Base-by-base conservation (phyloP, 306 rosid genomes). In the Fragaria ananassa region DNA sequence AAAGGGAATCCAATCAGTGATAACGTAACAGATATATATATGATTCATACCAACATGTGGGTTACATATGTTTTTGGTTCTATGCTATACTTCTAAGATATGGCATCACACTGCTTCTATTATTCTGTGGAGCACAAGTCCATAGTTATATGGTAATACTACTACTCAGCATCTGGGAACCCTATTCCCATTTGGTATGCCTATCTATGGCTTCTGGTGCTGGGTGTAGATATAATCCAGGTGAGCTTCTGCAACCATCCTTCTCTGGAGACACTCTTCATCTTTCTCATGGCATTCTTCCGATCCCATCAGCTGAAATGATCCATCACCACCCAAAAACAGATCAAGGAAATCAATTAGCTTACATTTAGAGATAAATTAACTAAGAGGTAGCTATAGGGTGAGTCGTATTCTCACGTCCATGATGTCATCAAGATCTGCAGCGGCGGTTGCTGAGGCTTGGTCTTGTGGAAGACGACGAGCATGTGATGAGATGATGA, bases 141-240 rank as follows among this genome's bases (percentile, higher is more conserved):
- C 49, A 9, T 3, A 19, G 13, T 63, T 65, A 65, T 39, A 9
- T 67, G 23, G 71, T 21, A 9, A 56, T 1, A 31, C 35, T n/a
- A 4, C 27, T 14, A 18, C 8, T 37, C 70, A 34, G 42, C 41
- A 1, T 62, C 4, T 0, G 25, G 47, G 70, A 23, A 65, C 37
- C 47, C 21, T 39, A 62, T 62, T 56, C 62, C 68, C 68, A 62
- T 62, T 14, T 62, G 67, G 14, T 34, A 6, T 14, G 68, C 9
- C 0, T 58, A 25, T 70, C 72, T 83, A 89, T 65, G 93, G 96
- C 73, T 83, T 81, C 45, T 71, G 86, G 69, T 86, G 76, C 64
- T 93, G 93, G 46, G 96, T 93, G 79, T 93, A 89, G 69, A 93
- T 91, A 83, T 93, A 93, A 80, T 93, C 98, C 88, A 93, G 85